Evolutionary conservation across 495 filamentous ascomycete species (phyloP).

Genomic region (Neurospora sp.): DNA sequence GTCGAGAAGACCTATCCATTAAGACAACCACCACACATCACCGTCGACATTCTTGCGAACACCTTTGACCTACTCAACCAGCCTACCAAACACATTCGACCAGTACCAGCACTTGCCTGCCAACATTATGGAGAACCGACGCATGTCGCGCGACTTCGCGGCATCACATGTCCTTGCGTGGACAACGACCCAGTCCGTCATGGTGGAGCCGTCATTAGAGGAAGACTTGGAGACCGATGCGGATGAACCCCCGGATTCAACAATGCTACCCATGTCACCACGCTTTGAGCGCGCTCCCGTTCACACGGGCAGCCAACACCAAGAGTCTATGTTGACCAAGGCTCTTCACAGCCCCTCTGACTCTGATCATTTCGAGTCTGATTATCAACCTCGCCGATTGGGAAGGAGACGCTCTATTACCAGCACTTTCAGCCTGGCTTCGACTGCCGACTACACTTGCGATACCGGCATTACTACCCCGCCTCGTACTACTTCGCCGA

Average conservation of each 20-base stretch:
- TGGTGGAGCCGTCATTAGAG: slow-evolving; percentile 32
- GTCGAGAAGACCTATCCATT: background rate
- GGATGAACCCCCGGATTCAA: slow-evolving; percentile 24
- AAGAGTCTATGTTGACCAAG: slow-evolving; percentile 70
- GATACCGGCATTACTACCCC: slow-evolving; percentile 89
- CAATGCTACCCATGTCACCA: slow-evolving; percentile 10
- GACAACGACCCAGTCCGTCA: slow-evolving; percentile 28
- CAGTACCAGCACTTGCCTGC: background rate
- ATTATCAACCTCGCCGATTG: slow-evolving; percentile 1
- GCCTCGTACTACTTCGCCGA: slow-evolving; percentile 76
- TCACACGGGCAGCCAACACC: slow-evolving; percentile 37
- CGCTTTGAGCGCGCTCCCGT: slow-evolving; percentile 34
- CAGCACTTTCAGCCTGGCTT: slow-evolving; percentile 66
- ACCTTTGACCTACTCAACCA: background rate
- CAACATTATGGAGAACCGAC: slow-evolving; percentile 25
- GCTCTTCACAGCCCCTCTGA: slow-evolving; percentile 61
- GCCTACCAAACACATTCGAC: background rate
- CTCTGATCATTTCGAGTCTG: slow-evolving; percentile 26
- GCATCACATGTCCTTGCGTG: slow-evolving; percentile 33
- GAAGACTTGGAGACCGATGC: slow-evolving; percentile 25
- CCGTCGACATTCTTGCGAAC: background rate
- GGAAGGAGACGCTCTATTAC: slow-evolving; percentile 57
- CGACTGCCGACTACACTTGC: slow-evolving; percentile 80
- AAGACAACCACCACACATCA: slow-evolving; percentile 1
- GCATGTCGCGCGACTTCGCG: slow-evolving; percentile 27